A percentile compares a stretch with the other conserved stretches of the same genome.
Conservation (phyloP, 106 monocot species). For the Narthecium ossifragum region DNA sequence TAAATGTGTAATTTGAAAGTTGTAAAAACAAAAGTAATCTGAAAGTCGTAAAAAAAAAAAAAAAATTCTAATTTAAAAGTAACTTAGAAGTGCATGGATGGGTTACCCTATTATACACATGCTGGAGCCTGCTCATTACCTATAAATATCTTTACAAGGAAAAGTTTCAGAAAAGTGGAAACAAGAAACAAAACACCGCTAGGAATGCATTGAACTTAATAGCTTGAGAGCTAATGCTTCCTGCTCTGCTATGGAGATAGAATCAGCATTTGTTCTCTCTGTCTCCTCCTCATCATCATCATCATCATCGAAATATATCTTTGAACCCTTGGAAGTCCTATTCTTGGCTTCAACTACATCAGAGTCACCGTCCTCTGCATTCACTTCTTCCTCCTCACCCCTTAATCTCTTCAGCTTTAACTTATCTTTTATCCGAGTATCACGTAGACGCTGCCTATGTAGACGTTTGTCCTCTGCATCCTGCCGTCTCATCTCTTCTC, state of each 20-base stretch:
- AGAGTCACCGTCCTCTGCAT: not conserved
- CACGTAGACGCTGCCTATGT: slow-evolving; percentile 7
- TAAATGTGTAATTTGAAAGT: no score
- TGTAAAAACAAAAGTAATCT: no score
- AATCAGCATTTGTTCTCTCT: not conserved
- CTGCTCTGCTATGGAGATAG: slow-evolving; percentile 13
- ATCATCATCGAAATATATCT: slow-evolving; percentile 10
- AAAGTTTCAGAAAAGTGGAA: slow-evolving; percentile 5
- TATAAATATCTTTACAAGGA: no score
- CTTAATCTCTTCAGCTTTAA: slow-evolving; percentile 11
- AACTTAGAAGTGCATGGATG: no score
- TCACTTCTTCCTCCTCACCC: not conserved
- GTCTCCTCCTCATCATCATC: slow-evolving; percentile 1
- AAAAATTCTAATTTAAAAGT: no score
- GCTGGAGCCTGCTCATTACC: not conserved
- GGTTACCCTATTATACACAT: no score
- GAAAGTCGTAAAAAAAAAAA: no score
- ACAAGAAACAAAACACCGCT: not conserved
- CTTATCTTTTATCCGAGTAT: slow-evolving; percentile 13
- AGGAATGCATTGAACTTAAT: slow-evolving; percentile 20
- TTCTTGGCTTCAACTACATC: not conserved
- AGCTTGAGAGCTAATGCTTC: slow-evolving; percentile 21
- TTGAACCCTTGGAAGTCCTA: slow-evolving; percentile 2
- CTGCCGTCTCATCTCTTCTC: slow-evolving; percentile 1
- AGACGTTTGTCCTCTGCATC: slow-evolving; percentile 14